Evolutionary conservation across 495 filamentous ascomycete genomes (phyloP).

Genomic region (Clohesyomyces aquaticus): DNA sequence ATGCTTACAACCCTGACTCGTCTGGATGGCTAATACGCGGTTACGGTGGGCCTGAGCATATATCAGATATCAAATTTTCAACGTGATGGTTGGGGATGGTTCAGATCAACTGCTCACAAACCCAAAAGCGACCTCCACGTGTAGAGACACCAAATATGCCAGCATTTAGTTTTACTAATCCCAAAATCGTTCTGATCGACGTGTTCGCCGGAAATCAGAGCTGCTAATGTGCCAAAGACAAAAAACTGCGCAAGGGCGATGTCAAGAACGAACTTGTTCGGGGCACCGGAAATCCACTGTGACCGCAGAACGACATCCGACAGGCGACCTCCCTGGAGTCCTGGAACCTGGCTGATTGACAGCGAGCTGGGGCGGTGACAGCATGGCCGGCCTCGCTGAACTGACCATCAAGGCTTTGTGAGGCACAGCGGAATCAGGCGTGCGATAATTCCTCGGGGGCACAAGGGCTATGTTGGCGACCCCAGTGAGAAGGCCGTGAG

Average conservation of each 20-base stretch:
- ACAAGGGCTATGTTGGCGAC: background rate
- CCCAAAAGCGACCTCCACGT: too few relatives aligned
- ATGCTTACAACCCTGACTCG: too few relatives aligned
- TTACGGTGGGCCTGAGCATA: too few relatives aligned
- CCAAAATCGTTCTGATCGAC: constrained; percentile 14
- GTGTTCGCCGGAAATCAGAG: constrained; percentile 14
- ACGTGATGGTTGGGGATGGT: too few relatives aligned
- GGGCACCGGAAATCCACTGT: background rate
- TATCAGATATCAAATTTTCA: too few relatives aligned
- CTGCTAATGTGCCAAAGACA: constrained; percentile 7
- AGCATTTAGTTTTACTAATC: background rate
- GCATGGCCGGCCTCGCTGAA: constrained; percentile 7
- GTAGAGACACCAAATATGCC: too few relatives aligned
- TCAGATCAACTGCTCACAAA: too few relatives aligned
- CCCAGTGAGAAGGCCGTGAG: too few relatives aligned
- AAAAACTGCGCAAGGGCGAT: constrained; percentile 3
- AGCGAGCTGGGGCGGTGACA: background rate
- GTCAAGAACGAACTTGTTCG: constrained; percentile 18
- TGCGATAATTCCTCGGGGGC: background rate
- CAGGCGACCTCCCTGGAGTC: background rate
- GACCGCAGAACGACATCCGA: background rate
- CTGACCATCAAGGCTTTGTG: constrained; percentile 9
- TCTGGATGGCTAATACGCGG: too few relatives aligned
- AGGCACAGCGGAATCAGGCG: constrained; percentile 26
- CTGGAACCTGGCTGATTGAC: background rate